phyloP scores from a whole-genome alignment of 2,329 filamentous ascomycete genomes.

The Microdochium bolleyi region DNA sequence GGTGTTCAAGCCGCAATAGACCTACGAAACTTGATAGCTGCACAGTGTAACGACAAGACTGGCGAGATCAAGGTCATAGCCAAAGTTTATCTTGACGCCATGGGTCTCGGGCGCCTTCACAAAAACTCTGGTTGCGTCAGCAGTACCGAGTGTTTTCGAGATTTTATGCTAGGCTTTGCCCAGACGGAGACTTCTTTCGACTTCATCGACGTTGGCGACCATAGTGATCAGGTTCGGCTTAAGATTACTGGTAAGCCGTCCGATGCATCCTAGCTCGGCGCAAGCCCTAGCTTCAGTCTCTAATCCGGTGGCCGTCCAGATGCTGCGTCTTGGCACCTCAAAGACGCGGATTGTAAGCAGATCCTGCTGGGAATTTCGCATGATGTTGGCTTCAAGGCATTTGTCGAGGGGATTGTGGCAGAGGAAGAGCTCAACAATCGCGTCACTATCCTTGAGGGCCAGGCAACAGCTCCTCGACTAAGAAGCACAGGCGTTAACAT shows the following conservation, averaged over 20 bases:
- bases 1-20: constrained; percentile 43
- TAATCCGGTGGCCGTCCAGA: constrained; percentile 25
- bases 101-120: constrained; percentile 41
- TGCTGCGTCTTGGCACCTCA: constrained; percentile 46
- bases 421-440: constrained; percentile 32
- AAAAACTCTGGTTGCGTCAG: constrained; percentile 36
- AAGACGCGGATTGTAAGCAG: constrained; percentile 53
- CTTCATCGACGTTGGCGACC: constrained; percentile 54
- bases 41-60: constrained; percentile 34
- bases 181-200: constrained; percentile 52
- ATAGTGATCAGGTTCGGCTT: constrained; percentile 49
- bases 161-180: constrained; percentile 54
- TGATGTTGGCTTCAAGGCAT: constrained; percentile 51
- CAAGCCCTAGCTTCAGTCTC: background rate
- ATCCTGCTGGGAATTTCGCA: constrained; percentile 55
- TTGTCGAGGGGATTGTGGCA: constrained; percentile 45
- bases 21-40: constrained; percentile 37
- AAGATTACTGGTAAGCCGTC: constrained; percentile 48
- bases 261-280: background rate
- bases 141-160: constrained; percentile 35
- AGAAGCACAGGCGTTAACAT: constrained; percentile 35
- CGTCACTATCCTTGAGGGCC: constrained; percentile 47
- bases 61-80: constrained; percentile 43
- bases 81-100: constrained; percentile 48
- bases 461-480: constrained; percentile 41